Conservation (phyloP, 495 filamentous ascomycete genomes). For the Sporormia fimetaria region DNA sequence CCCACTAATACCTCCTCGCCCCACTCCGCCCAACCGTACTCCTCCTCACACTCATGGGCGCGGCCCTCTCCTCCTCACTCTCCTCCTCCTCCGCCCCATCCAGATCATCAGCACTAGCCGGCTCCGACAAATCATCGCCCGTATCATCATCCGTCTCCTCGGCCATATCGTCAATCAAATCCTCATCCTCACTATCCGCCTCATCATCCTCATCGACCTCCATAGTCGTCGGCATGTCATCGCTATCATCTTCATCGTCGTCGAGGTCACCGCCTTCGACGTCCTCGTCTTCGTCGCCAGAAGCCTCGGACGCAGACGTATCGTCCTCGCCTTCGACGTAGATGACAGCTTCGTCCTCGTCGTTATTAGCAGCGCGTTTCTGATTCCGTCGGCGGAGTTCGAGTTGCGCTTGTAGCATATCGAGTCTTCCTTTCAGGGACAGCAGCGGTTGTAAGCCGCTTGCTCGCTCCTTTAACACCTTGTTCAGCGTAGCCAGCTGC, state of each 20-base stretch:
- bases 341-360: conserved; percentile 65
- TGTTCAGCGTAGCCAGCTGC: conserved; percentile 62
- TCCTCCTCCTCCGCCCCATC: conserved; percentile 30
- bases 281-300: conserved; percentile 32
- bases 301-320: conserved; percentile 20
- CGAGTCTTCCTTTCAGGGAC: conserved; percentile 82
- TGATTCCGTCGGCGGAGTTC: conserved; percentile 58
- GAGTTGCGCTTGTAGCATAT: conserved; percentile 81
- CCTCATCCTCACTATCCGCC: conserved; percentile 23
- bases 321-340: conserved; percentile 65
- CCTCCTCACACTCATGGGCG: conserved; percentile 9
- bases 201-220: conserved; percentile 20
- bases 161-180: conserved; percentile 31
- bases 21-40: conserved; percentile 13
- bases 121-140: conserved; percentile 28
- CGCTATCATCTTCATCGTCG: conserved; percentile 23
- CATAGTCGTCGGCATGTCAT: conserved; percentile 28
- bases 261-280: conserved; percentile 24
- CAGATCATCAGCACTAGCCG: conserved; percentile 23
- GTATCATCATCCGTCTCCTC: conserved; percentile 33
- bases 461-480: conserved; percentile 76
- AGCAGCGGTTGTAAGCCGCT: conserved; percentile 70
- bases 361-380: conserved; percentile 38
- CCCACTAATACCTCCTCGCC: no score
- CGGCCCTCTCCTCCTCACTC: conserved; percentile 25